Evolutionary conservation across 345 rosid species (phyloP).

Genomic region (Erysimum cheiranthoides): DNA sequence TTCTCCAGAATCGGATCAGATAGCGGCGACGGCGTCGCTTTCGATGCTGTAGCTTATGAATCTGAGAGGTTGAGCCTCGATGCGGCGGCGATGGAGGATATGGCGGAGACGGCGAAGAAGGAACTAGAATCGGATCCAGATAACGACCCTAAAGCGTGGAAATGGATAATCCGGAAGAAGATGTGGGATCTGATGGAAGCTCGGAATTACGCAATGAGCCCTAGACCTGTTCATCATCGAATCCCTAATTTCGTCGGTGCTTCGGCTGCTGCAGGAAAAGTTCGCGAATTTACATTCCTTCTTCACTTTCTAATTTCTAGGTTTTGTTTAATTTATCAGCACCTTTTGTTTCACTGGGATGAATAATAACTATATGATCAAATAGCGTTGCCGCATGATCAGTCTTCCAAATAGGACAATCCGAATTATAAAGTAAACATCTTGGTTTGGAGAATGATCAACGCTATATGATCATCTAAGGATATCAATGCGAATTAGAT

Average conservation of each 20-base stretch:
- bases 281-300: conserved; percentile 15
- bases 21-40: conserved; percentile 41
- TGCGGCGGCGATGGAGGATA: conserved; percentile 63
- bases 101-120: conserved; percentile 66
- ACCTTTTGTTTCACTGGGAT: conserved; percentile 45
- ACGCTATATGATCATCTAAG: conserved; percentile 27
- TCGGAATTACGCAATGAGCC: conserved; percentile 68
- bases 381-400: conserved; percentile 39
- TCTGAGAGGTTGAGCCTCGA: conserved; percentile 71
- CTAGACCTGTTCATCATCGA: conserved; percentile 89
- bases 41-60: conserved; percentile 68
- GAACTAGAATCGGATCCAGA: conserved; percentile 48
- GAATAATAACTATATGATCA: conserved; percentile 45
- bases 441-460: neutral
- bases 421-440: too few relatives aligned
- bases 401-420: too few relatives aligned
- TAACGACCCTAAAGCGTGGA: conserved; percentile 82
- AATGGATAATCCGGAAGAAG: conserved; percentile 79
- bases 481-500: conserved; percentile 48
- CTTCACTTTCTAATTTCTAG: conserved; percentile 9
- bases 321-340: conserved; percentile 7
- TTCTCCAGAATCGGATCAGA: conserved; percentile 41
- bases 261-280: conserved; percentile 70
- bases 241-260: conserved; percentile 95
- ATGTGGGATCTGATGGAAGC: conserved; percentile 94